A percentile compares a stretch with the other conserved stretches of the same genome.
These are phyloP conservation scores for Ustilago xerochloae DNA, from an alignment of 1,284 basidiomycete species.

Conservation along the genomic window DNA sequence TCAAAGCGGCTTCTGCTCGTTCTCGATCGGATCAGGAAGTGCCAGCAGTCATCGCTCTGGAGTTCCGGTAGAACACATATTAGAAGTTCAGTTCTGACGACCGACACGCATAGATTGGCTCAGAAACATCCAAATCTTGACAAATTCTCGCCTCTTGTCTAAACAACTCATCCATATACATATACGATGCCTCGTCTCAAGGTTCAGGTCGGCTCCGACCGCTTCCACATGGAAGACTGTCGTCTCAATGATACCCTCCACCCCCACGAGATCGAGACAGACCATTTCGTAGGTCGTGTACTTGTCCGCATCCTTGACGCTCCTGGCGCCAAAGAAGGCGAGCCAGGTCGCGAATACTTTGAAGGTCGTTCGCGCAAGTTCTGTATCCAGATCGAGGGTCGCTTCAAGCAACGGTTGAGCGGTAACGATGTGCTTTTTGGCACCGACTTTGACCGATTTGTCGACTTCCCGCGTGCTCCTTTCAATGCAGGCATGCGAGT, in stretches of 20 bases:
- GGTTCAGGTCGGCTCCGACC: slow-evolving; percentile 68
- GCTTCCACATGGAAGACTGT: slow-evolving; percentile 66
- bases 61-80: too few species aligned
- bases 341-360: slow-evolving; percentile 64
- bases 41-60: too few species aligned
- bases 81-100: too few species aligned
- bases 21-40: too few species aligned
- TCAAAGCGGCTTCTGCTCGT: slow-evolving; percentile 1
- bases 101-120: too few species aligned
- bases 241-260: slow-evolving; percentile 66
- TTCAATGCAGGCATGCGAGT: slow-evolving; percentile 70
- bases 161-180: neutral
- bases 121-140: neutral
- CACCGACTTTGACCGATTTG: slow-evolving; percentile 63
- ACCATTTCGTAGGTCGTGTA: slow-evolving; percentile 69
- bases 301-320: slow-evolving; percentile 69
- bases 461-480: slow-evolving; percentile 65
- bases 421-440: slow-evolving; percentile 64
- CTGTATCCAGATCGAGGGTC: slow-evolving; percentile 70
- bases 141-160: neutral
- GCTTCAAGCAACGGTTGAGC: slow-evolving; percentile 67
- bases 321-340: slow-evolving; percentile 61
- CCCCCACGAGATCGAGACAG: slow-evolving; percentile 69
- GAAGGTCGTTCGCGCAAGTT: slow-evolving; percentile 68
- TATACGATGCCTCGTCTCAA: slow-evolving; percentile 63